Evolutionary conservation across 2,329 filamentous ascomycete species (phyloP).

Genomic region (Aspergillus calidoustus): DNA sequence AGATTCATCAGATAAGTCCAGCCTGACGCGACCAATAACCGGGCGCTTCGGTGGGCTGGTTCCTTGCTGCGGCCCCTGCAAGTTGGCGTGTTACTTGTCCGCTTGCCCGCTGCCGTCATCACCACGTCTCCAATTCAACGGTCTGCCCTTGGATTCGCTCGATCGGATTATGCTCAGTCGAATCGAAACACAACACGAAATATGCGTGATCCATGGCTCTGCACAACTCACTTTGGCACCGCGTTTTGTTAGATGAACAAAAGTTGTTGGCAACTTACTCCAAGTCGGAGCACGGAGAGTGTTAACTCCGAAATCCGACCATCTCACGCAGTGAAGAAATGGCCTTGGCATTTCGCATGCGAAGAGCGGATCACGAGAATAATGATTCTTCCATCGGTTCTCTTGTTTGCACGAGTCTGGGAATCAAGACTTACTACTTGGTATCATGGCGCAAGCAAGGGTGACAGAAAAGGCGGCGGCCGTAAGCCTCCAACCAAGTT

Average conservation of each 20-base stretch:
- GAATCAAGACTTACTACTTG: too few species aligned
- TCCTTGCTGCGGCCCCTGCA: not conserved
- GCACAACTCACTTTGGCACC: not conserved
- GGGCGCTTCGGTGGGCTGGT: not conserved
- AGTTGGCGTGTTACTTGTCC: not conserved
- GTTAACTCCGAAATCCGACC: not conserved
- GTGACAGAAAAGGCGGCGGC: too few species aligned
- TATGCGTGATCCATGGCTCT: not conserved
- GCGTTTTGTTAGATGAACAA: too few species aligned
- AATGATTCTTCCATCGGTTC: not conserved
- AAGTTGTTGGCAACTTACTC: not conserved
- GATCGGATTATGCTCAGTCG: not conserved
- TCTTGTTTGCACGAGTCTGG: too few species aligned
- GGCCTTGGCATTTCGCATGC: not conserved
- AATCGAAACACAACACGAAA: slow-evolving; percentile 1
- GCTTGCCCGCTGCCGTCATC: not conserved
- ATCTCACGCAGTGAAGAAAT: not conserved
- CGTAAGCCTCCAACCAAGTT: not conserved
- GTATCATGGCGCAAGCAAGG: too few species aligned
- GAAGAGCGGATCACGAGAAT: not conserved
- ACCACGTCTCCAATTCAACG: not conserved
- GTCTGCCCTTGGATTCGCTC: not conserved
- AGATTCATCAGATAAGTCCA: slow-evolving; percentile 10
- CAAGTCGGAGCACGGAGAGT: not conserved
- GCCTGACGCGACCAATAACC: slow-evolving; percentile 5